Evolutionary conservation across 108 stramenopile species (phyloP).

Genomic region (Cyclotella sp.): DNA sequence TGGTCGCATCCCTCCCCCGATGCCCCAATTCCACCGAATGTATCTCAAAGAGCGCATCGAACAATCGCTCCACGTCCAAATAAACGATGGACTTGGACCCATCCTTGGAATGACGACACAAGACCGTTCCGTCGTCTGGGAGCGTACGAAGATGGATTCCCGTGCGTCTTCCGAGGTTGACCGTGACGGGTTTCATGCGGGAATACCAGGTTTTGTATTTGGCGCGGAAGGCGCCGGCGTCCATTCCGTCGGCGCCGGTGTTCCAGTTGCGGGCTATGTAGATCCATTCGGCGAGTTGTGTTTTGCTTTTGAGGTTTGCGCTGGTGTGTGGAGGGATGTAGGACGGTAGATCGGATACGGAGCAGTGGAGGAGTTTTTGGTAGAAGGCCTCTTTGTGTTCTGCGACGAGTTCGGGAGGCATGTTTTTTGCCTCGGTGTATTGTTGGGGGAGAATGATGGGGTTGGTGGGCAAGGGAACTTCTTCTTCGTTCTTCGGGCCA

Average conservation of each 20-base stretch:
- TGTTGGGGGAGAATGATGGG: constrained; percentile 15
- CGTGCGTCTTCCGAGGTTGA: constrained; percentile 45
- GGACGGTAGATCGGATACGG: neutral
- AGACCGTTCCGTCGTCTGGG: constrained; percentile 11
- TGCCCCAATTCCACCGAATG: constrained; percentile 39
- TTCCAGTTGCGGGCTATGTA: constrained; percentile 45
- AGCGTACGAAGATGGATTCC: constrained; percentile 47
- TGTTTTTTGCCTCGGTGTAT: neutral
- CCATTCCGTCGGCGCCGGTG: constrained; percentile 48
- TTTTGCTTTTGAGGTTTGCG: constrained; percentile 37
- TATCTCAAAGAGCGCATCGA: constrained; percentile 54
- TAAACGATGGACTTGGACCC: constrained; percentile 44
- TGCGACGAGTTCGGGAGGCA: constrained; percentile 9
- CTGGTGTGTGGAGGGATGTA: constrained; percentile 18
- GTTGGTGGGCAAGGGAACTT: constrained; percentile 11
- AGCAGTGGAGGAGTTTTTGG: constrained; percentile 21
- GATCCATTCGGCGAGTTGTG: constrained; percentile 46
- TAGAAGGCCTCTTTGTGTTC: constrained; percentile 38
- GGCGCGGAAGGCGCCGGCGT: constrained; percentile 45
- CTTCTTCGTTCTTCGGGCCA: neutral
- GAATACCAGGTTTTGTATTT: constrained; percentile 55
- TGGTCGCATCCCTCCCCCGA: constrained; percentile 48
- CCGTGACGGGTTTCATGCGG: constrained; percentile 45
- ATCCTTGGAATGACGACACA: constrained; percentile 49
- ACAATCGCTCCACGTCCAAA: constrained; percentile 30